These are phyloP conservation scores for Posidonia oceanica DNA, from an alignment of 116 monocot genomes.

Conservation along the genomic window DNA sequence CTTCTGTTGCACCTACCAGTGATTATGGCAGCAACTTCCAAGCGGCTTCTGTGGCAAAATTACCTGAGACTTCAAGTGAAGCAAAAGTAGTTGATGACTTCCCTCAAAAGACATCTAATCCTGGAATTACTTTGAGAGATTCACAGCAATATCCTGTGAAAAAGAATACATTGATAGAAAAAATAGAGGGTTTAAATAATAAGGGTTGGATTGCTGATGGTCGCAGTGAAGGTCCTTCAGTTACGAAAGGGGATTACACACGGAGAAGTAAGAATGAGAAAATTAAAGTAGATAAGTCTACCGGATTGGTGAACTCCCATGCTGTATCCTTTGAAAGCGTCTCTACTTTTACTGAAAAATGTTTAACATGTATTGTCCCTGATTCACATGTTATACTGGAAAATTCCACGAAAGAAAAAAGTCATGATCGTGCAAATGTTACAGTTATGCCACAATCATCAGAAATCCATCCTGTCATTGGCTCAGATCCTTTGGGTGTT, in stretches of 20 bases:
- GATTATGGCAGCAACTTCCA: conserved; percentile 8
- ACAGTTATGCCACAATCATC: conserved; percentile 9
- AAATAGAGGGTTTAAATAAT: conserved; percentile 59
- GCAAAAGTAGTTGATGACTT: conserved; percentile 15
- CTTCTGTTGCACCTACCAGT: conserved; percentile 4
- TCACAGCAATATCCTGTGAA: conserved; percentile 22
- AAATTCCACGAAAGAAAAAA: conserved; percentile 3
- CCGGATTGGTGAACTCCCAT: neutral
- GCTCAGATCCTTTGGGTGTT: too few relatives aligned
- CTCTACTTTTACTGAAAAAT: neutral
- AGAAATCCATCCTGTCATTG: conserved; percentile 4
- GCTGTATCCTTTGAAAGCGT: conserved; percentile 1
- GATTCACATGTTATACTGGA: neutral
- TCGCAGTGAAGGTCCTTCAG: conserved; percentile 12
- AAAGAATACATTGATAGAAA: conserved; percentile 60
- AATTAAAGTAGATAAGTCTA: conserved; percentile 10
- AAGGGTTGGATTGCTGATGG: conserved; percentile 43
- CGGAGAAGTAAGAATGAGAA: conserved; percentile 11
- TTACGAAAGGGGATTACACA: conserved; percentile 14
- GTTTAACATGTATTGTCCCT: neutral
- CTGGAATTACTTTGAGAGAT: conserved; percentile 5
- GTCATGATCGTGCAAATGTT: neutral
- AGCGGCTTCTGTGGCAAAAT: conserved; percentile 1
- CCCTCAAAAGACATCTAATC: conserved; percentile 9
- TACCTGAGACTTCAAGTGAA: neutral